Evolutionary conservation across 192 early-diverging fungal species (phyloP).

Genomic region (Podila epicladia): DNA sequence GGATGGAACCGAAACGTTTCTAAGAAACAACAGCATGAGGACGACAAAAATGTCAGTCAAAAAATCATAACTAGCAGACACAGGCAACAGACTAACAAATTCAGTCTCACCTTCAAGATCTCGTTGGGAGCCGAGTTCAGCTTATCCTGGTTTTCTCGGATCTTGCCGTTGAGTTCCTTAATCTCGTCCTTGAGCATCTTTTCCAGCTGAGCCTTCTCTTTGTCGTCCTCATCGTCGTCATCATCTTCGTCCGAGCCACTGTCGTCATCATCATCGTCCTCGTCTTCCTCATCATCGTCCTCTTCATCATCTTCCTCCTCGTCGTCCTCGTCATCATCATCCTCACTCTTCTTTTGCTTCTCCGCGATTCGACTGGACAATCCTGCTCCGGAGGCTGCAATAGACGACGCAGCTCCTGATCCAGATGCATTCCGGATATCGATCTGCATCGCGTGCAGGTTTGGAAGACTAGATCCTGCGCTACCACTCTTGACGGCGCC

Average conservation of each 20-base stretch:
- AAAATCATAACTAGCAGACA: background rate
- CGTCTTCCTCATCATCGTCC: constrained; percentile 55
- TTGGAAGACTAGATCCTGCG: background rate
- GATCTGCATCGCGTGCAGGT: background rate
- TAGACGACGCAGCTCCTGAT: background rate
- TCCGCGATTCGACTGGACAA: background rate
- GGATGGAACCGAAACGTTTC: constrained; percentile 76
- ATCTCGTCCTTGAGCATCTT: constrained; percentile 70
- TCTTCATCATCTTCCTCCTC: constrained; percentile 42
- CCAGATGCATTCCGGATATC: background rate
- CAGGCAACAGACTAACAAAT: too few species aligned
- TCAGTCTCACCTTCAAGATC: constrained; percentile 72
- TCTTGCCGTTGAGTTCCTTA: constrained; percentile 64
- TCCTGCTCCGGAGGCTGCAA: background rate
- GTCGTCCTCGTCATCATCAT: constrained; percentile 44
- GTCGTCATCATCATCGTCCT: constrained; percentile 60
- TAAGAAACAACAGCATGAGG: constrained; percentile 14
- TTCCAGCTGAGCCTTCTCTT: constrained; percentile 62
- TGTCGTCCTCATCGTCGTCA: constrained; percentile 60
- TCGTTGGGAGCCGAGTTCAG: constrained; percentile 70
- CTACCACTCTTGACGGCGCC: background rate
- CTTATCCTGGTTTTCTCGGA: constrained; percentile 65
- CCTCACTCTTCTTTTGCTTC: constrained; percentile 32
- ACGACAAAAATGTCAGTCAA: background rate
- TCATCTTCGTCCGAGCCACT: constrained; percentile 63